Conservation (phyloP, 768 basidiomycete species). For the Scleroderma citrinum region DNA sequence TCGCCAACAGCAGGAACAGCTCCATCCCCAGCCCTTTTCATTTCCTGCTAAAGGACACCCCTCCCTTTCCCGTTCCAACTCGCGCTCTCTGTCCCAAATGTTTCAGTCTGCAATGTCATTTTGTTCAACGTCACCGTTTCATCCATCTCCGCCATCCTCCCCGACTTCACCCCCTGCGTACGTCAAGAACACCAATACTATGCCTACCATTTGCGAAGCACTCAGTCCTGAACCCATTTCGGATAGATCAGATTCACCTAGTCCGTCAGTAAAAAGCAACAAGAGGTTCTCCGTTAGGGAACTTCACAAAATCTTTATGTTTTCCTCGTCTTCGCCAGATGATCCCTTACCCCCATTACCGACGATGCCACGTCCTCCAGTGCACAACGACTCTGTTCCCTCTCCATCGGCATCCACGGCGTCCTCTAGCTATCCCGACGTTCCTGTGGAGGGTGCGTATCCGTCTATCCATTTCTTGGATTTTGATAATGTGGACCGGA, state of each 20-base stretch:
- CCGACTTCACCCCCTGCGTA: conserved; percentile 5
- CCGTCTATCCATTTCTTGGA: conserved; percentile 14
- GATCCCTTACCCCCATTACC: conserved; percentile 4
- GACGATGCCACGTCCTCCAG: neutral
- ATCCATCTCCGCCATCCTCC: conserved; percentile 15
- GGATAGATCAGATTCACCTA: conserved; percentile 29
- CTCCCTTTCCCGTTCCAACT: conserved; percentile 19
- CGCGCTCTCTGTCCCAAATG: conserved; percentile 29
- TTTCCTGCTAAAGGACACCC: conserved; percentile 18
- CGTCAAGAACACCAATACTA: conserved; percentile 22
- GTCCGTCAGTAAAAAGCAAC: conserved; percentile 27
- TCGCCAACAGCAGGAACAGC: conserved; percentile 9
- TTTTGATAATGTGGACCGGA: conserved; percentile 16
- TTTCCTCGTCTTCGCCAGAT: conserved; percentile 19
- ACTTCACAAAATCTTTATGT: conserved; percentile 29
- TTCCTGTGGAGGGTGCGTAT: conserved; percentile 11
- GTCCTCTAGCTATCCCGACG: conserved; percentile 13
- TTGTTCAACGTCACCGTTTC: conserved; percentile 26
- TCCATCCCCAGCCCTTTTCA: conserved; percentile 7
- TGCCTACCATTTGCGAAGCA: conserved; percentile 14
- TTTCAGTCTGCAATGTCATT: conserved; percentile 16
- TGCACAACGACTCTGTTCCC: neutral
- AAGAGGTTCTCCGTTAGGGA: conserved; percentile 33
- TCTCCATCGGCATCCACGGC: conserved; percentile 9
- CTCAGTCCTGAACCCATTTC: conserved; percentile 6